Conservation (phyloP, 768 basidiomycete genomes). For the Leccinum sublutescens region DNA sequence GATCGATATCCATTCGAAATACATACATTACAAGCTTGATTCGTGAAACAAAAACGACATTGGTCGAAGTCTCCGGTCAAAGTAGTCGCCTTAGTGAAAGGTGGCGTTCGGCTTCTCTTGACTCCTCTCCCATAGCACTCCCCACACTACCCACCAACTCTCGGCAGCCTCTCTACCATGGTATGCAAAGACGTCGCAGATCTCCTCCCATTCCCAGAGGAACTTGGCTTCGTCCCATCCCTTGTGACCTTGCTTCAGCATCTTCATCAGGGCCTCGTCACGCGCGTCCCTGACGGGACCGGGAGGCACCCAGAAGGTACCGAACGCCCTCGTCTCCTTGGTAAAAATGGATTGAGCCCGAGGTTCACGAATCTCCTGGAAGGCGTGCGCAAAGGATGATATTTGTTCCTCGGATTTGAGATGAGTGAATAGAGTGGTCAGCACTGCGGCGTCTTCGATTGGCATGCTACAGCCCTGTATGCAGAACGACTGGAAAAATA, state of each 20-base stretch:
- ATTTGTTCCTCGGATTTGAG: constrained; percentile 50
- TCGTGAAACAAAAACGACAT: constrained; percentile 1
- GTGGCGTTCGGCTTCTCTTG: constrained; percentile 5
- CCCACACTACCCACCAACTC: constrained; percentile 69
- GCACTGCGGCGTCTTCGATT: constrained; percentile 35
- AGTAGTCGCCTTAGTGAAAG: constrained; percentile 3
- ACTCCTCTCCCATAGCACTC: constrained; percentile 43
- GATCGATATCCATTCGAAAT: neutral
- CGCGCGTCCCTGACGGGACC: constrained; percentile 49
- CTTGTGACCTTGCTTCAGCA: constrained; percentile 29
- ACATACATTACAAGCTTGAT: no score
- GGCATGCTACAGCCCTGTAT: constrained; percentile 38
- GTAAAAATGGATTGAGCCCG: constrained; percentile 43
- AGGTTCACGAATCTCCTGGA: constrained; percentile 57
- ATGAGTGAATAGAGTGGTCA: constrained; percentile 38
- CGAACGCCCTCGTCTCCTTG: constrained; percentile 45
- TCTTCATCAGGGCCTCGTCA: constrained; percentile 36
- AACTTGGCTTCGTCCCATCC: constrained; percentile 51
- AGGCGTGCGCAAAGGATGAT: constrained; percentile 49
- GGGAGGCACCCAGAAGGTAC: constrained; percentile 40
- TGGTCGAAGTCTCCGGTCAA: constrained; percentile 1
- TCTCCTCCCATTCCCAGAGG: constrained; percentile 53
- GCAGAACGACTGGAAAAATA: constrained; percentile 44
- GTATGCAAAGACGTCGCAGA: constrained; percentile 52
- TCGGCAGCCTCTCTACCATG: constrained; percentile 58